phyloP scores from a whole-genome alignment of 768 basidiomycete genomes.

The Lactifluus echinatus region DNA sequence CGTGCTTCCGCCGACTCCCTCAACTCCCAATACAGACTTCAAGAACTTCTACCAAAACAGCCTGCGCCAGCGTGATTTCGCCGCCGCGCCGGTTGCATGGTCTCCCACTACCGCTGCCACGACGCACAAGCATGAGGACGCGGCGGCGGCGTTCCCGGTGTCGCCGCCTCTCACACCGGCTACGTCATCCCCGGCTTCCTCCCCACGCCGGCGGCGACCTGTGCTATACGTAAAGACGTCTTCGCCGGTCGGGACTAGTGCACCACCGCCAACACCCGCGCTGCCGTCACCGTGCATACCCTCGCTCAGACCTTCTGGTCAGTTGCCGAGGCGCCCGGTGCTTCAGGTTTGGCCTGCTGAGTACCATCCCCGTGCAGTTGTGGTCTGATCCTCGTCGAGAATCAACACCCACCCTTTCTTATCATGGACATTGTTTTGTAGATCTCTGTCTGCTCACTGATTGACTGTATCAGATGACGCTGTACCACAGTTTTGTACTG shows the following conservation, averaged over 20 bases:
- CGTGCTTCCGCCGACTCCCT: slow-evolving; percentile 9
- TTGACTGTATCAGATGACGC: neutral
- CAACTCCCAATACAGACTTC: slow-evolving; percentile 14
- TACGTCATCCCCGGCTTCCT: slow-evolving; percentile 20
- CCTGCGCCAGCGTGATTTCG: slow-evolving; percentile 1
- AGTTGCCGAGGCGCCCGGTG: slow-evolving; percentile 9
- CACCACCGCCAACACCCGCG: slow-evolving; percentile 10
- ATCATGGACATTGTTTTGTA: neutral
- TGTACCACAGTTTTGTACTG: neutral
- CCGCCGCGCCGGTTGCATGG: neutral
- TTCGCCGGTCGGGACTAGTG: slow-evolving; percentile 12
- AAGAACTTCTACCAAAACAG: slow-evolving; percentile 12
- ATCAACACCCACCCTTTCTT: neutral
- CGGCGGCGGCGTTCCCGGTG: neutral
- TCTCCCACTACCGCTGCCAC: neutral
- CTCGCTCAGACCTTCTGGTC: slow-evolving; percentile 7
- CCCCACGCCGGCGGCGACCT: slow-evolving; percentile 8
- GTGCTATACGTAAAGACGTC: slow-evolving; percentile 13
- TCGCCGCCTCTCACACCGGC: slow-evolving; percentile 21
- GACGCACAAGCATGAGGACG: neutral
- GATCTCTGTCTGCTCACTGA: neutral
- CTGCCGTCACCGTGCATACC: neutral
- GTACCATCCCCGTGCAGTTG: slow-evolving; percentile 13
- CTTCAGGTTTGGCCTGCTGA: slow-evolving; percentile 10
- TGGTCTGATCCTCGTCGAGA: slow-evolving; percentile 1